Base-by-base conservation (phyloP, 1,139 yeast genomes). In the Debaryomycetaceae sp. region DNA sequence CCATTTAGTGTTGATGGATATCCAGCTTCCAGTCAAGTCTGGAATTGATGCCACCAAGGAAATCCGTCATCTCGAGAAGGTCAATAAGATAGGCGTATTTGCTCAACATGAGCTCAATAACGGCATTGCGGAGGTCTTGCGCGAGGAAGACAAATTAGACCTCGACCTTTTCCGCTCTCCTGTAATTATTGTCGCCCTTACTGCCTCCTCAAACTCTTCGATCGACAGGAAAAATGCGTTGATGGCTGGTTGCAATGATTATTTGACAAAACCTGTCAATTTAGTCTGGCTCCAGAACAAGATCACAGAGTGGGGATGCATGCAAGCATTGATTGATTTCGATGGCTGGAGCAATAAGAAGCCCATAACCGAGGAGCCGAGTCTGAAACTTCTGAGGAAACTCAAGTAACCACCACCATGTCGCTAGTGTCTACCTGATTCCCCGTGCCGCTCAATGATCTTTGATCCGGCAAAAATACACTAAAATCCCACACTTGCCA, bases 211-310 rank as follows among this genome's bases (percentile, higher is more conserved):
- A 17, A 72, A 74, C 48, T 79, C 95, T 20, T 81, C 86, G n/a
- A 84, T 84, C 24, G 98, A 91, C 65, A 83, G 87, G 60, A 84
- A 89, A 52, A 89, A 88, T 57, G 99, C 99, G 0, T 72, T 93
- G 49, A 87, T 95, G 39, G 97, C 98, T 2, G 99, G 99, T 39
- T 93, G 99, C 66, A 93, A 93, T 60, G 99, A 93, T 64, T 93
- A 86, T 65, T 71, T 93, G 55, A 93, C 98, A n/a, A 93, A 93
- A 53, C 99, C 99, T 0, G 99, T 95, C 11, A 91, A 90, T 57
- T 74, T 93, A 57, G 90, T 84, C 37, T 93, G 99, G 99, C 72
- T 93, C 44, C 90, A 91, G 56, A 89, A 87, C 58, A 93, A 93
- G 67, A 87, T 93, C 48, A 88, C 93, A 4, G 99, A 93, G 66